Evolutionary conservation across 331 rosid genomes (phyloP), one percentile per base, ranked within the genome.

Genomic region (Malus hybrid): DNA sequence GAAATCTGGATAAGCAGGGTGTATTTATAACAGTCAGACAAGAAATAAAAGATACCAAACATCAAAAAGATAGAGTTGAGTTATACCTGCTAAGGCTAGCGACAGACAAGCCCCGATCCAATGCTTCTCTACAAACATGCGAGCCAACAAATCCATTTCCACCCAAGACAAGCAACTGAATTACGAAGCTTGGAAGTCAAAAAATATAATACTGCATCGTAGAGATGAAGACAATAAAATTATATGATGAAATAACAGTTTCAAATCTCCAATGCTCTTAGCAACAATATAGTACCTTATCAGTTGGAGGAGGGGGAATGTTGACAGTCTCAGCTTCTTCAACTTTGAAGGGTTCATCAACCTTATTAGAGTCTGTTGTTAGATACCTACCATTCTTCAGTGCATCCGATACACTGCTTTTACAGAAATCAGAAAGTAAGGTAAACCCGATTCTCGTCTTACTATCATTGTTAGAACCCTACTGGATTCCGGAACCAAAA

Each of bases 61-160:
- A 30, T 30, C 72, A 63, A 9, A 4, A 32, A 32, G 6, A 74
- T 29, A 20, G 14, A 11, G 30, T 34, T 14, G 63, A 53, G 32
- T 57, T 62, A 26, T 82, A 87, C 91, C 89, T 87, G 79, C 96
- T 92, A 70, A 94, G 86, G 82, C 99, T 94, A 8, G 91, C 88
- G 73, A 94, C 97, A 52, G 99, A 64, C 76, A 92, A 79, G 22
- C 96, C 97, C 34, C 57, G 91, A 48, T 83, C 84, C 29, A 94
- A 75, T 42, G 97, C 99, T 80, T 90, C 99, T 79, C 82, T 85
- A 78, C 96, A 90, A 48, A 94, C 36, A 79, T 92, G 96, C 24
- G 97, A 94, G 77, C 99, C 99, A 78, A 94, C 97, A 82, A 94
- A 94, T 68, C 99, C 99, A 83, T 88, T 94, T 82, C 99, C 97